A percentile compares a stretch with the other conserved stretches of the same genome.
Conservation (phyloP, 2,329 filamentous ascomycete species). For the Xylaria polymorpha region DNA sequence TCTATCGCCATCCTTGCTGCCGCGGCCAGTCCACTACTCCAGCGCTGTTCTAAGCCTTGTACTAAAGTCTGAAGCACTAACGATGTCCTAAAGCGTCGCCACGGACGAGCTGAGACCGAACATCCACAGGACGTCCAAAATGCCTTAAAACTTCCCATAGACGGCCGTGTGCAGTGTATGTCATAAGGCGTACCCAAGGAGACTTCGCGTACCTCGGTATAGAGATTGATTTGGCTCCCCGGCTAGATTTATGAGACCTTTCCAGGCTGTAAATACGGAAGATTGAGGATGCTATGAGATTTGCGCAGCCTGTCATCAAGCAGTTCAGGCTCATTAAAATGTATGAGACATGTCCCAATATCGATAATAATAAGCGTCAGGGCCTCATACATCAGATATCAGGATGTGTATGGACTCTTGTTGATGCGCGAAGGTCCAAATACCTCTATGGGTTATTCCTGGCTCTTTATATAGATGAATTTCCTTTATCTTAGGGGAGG, state of each 20-base stretch:
- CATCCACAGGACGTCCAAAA: neutral
- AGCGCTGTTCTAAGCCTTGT: neutral
- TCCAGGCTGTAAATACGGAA: neutral
- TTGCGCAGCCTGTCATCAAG: neutral
- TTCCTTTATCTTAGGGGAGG: no score
- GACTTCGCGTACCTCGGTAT: neutral
- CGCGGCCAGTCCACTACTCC: neutral
- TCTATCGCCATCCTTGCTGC: neutral
- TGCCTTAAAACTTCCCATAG: neutral
- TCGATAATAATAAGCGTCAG: no score
- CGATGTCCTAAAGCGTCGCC: neutral
- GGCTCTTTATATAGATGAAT: no score
- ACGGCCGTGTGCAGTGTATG: neutral
- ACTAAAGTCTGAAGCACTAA: neutral
- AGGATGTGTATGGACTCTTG: no score
- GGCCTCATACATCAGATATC: no score
- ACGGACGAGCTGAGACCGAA: neutral
- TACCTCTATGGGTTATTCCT: no score
- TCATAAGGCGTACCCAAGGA: neutral
- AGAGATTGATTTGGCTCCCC: neutral
- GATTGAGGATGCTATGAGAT: neutral
- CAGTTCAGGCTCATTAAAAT: neutral
- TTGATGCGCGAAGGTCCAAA: no score
- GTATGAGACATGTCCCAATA: neutral
- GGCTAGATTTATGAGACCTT: neutral